Base-by-base conservation (phyloP, 768 basidiomycete genomes). In the Suillus americanus region DNA sequence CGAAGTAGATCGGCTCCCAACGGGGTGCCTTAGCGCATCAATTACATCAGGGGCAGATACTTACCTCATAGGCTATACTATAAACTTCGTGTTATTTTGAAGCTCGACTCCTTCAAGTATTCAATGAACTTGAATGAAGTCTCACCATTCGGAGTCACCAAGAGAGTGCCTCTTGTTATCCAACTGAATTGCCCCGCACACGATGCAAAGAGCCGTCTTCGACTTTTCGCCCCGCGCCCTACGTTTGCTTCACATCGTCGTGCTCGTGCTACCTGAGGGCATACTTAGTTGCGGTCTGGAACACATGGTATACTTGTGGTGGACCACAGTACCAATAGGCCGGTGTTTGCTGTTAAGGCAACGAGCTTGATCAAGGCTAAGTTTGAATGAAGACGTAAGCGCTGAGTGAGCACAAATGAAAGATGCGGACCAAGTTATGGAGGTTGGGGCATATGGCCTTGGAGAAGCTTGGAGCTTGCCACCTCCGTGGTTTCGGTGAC, bases 391-490 rank as follows among this genome's bases (percentile, higher is more conserved):
- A 28, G 25, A 16, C 25, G 48, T 50, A 25, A 50, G 48, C 6
- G 14, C 3, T 8, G 14, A 14, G 48, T 50, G 25, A 28, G 48
- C 25, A 6, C 25, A 16, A 8, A 90, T 69, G 69, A 66, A 51
- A 75, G 75, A 54, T 92, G 88, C 45, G 86, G 80, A 85, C 37
- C 72, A 76, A 20, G 62, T 84, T 25, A 83, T 85, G 80, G 64
- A 71, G 30, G 60, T 81, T 33, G 69, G 67, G 20, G 68, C 67
- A 68, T 75, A 5, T 62, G 82, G 28, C 68, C 69, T 28, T 64
- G 68, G 40, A 12, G 13, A 25, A 23, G 4, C 48, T 28, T 16
- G 25, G 25, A 28, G 48, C 25, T 3, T 50, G 12, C 46, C n/a
- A n/a, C 46, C 46, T 23, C 10, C 45, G 13, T 28, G 30, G 25